These are phyloP conservation scores for Teratosphaeria pseudoeucalypti DNA, from an alignment of 2,329 filamentous ascomycete genomes.

Conservation along the genomic window DNA sequence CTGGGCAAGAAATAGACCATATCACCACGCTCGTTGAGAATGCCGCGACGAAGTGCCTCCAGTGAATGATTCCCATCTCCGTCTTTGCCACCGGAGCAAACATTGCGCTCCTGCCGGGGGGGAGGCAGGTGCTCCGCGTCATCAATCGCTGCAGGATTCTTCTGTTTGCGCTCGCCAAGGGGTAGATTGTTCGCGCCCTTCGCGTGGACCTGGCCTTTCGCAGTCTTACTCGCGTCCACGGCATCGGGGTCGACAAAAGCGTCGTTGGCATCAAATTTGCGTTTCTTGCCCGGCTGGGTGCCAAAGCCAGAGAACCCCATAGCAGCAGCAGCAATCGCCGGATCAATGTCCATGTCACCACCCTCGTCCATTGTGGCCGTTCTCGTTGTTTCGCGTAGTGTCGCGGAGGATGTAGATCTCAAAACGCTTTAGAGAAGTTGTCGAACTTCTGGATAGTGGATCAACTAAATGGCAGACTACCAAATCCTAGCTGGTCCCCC, in stretches of 20 bases:
- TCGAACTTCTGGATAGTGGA: background rate
- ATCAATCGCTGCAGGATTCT: background rate
- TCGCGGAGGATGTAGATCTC: background rate
- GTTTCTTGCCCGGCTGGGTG: conserved; percentile 49
- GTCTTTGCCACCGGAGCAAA: background rate
- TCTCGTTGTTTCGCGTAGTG: background rate
- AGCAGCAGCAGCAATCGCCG: conserved; percentile 51
- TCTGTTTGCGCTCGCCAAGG: conserved; percentile 4
- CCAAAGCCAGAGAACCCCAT: conserved; percentile 71
- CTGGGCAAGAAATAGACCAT: conserved; percentile 57
- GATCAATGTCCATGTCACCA: conserved; percentile 34
- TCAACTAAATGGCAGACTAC: too few species aligned
- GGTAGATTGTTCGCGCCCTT: conserved; percentile 21
- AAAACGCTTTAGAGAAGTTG: background rate
- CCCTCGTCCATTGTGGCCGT: conserved; percentile 8
- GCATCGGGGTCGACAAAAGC: conserved; percentile 34
- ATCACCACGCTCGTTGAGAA: conserved; percentile 47
- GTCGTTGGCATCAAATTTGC: conserved; percentile 51
- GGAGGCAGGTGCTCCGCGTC: background rate
- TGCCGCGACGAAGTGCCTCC: conserved; percentile 28
- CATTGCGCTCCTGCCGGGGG: background rate
- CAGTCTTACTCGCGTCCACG: conserved; percentile 21
- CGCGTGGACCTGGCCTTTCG: conserved; percentile 1
- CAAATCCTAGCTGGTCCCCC: too few species aligned
- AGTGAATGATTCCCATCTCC: conserved; percentile 9